A percentile compares a stretch with the other conserved stretches of the same genome.
Evolutionary conservation across 345 rosid species (phyloP).

Genomic region (Pugionium dolabratum): DNA sequence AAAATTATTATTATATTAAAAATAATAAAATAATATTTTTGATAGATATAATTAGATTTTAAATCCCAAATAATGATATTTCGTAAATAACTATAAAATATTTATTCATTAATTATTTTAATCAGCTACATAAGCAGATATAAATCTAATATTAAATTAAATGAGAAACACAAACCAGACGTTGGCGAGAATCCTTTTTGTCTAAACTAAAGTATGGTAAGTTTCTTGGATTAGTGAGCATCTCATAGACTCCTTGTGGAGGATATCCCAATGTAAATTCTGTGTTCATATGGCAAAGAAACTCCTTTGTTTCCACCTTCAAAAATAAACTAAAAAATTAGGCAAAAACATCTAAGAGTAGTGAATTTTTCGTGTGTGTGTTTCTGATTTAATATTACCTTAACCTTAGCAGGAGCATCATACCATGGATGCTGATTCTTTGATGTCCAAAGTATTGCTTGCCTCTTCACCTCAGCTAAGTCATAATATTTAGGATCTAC

Average conservation of each 20-base stretch:
- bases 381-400: conserved; percentile 14
- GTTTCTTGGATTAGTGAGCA: conserved; percentile 29
- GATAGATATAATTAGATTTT: too few relatives aligned
- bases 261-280: conserved; percentile 19
- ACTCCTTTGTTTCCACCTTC: conserved; percentile 20
- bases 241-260: conserved; percentile 18
- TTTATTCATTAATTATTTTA: too few relatives aligned
- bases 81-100: background rate
- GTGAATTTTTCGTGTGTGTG: background rate
- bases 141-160: too few relatives aligned
- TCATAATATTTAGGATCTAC: conserved; percentile 12
- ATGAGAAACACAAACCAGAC: conserved; percentile 14
- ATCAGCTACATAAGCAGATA: too few relatives aligned
- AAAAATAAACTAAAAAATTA: background rate
- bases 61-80: too few relatives aligned
- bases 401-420: conserved; percentile 21
- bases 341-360: background rate
- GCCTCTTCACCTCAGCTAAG: background rate
- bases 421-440: conserved; percentile 18
- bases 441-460: conserved; percentile 11
- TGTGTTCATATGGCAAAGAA: conserved; percentile 14
- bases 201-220: background rate
- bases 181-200: background rate
- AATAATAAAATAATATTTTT: too few relatives aligned
- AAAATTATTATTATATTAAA: too few relatives aligned